A percentile compares a stretch with the other conserved stretches of the same genome.
phyloP scores from a whole-genome alignment of 2,329 filamentous ascomycete genomes.

The Periglandula ipomoeae region DNA sequence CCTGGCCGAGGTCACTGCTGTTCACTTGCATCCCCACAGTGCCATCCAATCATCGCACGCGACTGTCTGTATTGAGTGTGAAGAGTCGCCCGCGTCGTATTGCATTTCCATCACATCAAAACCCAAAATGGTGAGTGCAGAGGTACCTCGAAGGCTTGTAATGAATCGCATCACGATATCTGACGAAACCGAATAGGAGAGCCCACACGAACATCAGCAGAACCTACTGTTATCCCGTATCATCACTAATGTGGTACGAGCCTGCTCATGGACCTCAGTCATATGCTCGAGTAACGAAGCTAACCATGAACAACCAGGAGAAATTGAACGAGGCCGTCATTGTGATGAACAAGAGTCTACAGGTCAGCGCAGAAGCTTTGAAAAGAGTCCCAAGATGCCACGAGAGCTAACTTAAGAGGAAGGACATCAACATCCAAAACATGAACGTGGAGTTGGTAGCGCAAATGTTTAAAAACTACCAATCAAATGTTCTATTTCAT shows the following conservation, averaged over 20 bases:
- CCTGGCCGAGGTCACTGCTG: slow-evolving; percentile 7
- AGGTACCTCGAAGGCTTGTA: neutral
- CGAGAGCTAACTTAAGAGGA: slow-evolving; percentile 1
- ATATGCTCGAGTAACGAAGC: neutral
- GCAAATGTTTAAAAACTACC: slow-evolving; percentile 99
- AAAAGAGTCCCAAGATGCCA: neutral
- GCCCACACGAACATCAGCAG: slow-evolving; percentile 96
- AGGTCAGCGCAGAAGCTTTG: slow-evolving; percentile 40
- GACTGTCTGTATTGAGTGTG: neutral
- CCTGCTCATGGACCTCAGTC: neutral
- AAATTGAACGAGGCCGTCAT: slow-evolving; percentile 93
- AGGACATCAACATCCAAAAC: slow-evolving; percentile 98
- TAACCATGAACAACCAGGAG: slow-evolving; percentile 48
- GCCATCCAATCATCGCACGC: slow-evolving; percentile 1
- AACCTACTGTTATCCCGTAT: slow-evolving; percentile 87
- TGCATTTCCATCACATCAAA: too few species aligned
- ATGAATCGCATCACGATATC: neutral
- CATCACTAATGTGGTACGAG: slow-evolving; percentile 87
- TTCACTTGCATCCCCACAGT: neutral
- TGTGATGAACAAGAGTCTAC: slow-evolving; percentile 85
- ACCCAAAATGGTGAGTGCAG: neutral
- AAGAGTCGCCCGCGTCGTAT: neutral
- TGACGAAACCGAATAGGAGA: slow-evolving; percentile 52
- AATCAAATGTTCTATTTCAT: slow-evolving; percentile 95
- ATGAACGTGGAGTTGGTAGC: slow-evolving; percentile 98